Evolutionary conservation across 495 filamentous ascomycete genomes (phyloP), one percentile per base, ranked within the genome.

Genomic region (Lophium mytilinum): DNA sequence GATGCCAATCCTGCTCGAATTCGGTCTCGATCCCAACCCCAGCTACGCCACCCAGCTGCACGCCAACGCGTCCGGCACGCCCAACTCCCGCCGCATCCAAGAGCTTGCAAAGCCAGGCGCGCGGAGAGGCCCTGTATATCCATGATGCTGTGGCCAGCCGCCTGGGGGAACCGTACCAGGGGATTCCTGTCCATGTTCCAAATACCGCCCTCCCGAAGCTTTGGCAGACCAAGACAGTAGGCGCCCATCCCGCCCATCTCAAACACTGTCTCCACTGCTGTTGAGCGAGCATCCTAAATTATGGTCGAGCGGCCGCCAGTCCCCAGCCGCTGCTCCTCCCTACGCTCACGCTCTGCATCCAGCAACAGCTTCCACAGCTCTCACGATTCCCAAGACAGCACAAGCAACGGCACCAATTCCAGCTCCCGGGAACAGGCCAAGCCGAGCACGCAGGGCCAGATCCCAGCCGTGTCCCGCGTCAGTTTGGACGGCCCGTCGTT

Each of bases 281-380:
- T 2, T 30, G 24, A 30, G 24, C 24, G 24, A 30, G 24, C 24
- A 30, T 30, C 24, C 6, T 30, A 6, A 50, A 62, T 33, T 57
- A 33, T 51, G 39, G 49, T 48, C 40, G 51, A 56, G 15, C 43
- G 45, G 56, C 52, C 56, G 52, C 56, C 40, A 57, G 56, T 45
- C 17, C 46, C 56, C 56, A 56, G 61, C 52, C 60, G 60, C 47
- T 37, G 37, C 18, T 45, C 56, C 24, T 56, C 56, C n/a, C 48
- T 59, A 33, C 45, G 42, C 34, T 40, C 24, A 30, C 24, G 24
- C 24, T 30, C 3, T 30, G 24, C 24, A 3, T 30, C 24, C 24
- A 30, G 24, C 24, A 30, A 30, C 24, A 30, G 24, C 24, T 12
- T 36, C 14, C 43, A 53, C 21, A 37, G 21, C 35, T 15, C 14